Base-by-base conservation (phyloP, 1,139 yeast genomes). In the Pneumocystis carinii region DNA sequence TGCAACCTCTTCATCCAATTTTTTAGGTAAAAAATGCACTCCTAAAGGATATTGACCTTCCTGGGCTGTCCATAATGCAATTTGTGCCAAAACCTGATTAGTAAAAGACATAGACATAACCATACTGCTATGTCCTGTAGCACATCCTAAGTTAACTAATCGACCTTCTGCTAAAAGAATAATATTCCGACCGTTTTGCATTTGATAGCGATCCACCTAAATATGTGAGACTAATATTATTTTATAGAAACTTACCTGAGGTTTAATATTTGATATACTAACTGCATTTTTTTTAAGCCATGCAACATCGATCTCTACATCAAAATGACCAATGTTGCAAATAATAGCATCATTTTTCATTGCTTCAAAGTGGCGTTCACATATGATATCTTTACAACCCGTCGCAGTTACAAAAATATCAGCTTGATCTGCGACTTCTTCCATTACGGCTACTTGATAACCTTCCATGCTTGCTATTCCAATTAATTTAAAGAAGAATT, bases 301-400 rank as follows among this genome's bases (percentile, higher is more conserved):
- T 75, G 97, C 97, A 72, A 90, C 97, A 78, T 92, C 99, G 74
- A 92, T 94, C 83, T 92, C 99, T 75, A 92, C 90, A 79, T 92
- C 99, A 74, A 92, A 92, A 82, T 92, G 99, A 78, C 99, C 99
- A 81, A 92, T 92, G 95, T 92, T 92, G 83, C 97, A 94, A 69
- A 92, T 98, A 77, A 92, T 94, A 73, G 99, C 98, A 76, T 92
- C 98, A 79, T 92, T 96, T 79, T 97, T 97, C 98, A 92, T 92
- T 72, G 78, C 79, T 72, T 80, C 80, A 78, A 92, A 92, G 81
- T 92, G 96, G 72, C 79, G 81, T 75, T 89, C 90, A 70, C 87
- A 85, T 80, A 92, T 90, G 77, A 92, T 92, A 78, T 92, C 98
- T 81, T 97, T 90, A 83, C 97, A 90, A 76, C 99, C 99, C 70